Conservation (phyloP, 108 stramenopile genomes). For the Chaetoceros muelleri region DNA sequence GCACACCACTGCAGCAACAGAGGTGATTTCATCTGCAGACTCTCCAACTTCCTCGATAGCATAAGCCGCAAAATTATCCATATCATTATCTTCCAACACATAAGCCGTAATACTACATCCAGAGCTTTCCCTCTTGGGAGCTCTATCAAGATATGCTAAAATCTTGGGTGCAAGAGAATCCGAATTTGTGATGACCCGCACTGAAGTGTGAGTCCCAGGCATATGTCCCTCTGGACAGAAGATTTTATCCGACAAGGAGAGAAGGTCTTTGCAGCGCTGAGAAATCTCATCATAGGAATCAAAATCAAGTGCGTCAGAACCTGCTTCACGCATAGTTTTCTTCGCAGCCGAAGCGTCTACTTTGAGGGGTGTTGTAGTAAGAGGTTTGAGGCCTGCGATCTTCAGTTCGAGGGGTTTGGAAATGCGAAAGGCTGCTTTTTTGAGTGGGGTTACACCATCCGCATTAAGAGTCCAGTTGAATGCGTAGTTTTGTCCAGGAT, state of each 20-base stretch:
- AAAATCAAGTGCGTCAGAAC: constrained; percentile 60
- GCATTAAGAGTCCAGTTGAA: constrained; percentile 86
- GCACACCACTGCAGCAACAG: constrained; percentile 72
- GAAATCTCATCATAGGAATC: constrained; percentile 56
- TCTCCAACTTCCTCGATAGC: constrained; percentile 78
- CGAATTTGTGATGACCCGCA: constrained; percentile 72
- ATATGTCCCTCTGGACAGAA: constrained; percentile 83
- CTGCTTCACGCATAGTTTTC: constrained; percentile 61
- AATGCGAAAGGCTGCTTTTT: constrained; percentile 76
- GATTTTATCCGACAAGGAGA: constrained; percentile 47
- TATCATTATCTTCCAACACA: constrained; percentile 35
- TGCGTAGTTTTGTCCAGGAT: constrained; percentile 73
- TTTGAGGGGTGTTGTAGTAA: constrained; percentile 54
- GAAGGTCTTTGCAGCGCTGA: constrained; percentile 58
- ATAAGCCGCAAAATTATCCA: constrained; percentile 57
- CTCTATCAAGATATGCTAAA: constrained; percentile 73
- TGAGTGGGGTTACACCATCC: constrained; percentile 80
- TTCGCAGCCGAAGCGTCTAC: constrained; percentile 29
- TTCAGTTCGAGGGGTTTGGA: constrained; percentile 78
- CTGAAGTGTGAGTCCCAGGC: constrained; percentile 57
- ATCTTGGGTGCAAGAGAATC: constrained; percentile 45
- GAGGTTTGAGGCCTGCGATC: constrained; percentile 50
- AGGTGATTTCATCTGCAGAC: constrained; percentile 30
- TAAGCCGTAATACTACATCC: constrained; percentile 55
- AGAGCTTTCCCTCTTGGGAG: constrained; percentile 46